These are phyloP conservation scores for Lolium perenne DNA, from an alignment of 176 grass and related monocot species.

Conservation along the genomic window DNA sequence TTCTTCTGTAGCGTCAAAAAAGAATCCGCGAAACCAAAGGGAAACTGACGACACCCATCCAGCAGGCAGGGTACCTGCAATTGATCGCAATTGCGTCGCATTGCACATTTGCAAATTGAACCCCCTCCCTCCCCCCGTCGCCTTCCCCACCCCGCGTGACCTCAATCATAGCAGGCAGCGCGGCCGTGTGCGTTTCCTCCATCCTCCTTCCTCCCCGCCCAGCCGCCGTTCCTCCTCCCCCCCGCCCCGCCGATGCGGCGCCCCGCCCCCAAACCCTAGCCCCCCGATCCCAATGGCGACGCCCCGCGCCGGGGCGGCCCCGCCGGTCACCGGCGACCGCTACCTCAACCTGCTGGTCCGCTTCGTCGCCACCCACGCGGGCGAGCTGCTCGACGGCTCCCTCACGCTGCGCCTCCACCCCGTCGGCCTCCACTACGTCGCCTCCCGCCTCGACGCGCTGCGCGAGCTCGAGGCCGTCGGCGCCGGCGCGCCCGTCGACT, in stretches of 20 bases:
- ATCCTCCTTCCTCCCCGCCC: background rate
- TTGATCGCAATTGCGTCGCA: no score
- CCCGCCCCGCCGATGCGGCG: constrained; percentile 37
- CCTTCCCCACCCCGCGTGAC: constrained; percentile 49
- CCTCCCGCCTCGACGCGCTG: constrained; percentile 90
- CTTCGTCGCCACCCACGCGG: constrained; percentile 66
- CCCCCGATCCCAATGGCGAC: constrained; percentile 45
- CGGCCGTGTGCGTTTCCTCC: constrained; percentile 49
- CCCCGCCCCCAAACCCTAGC: constrained; percentile 50
- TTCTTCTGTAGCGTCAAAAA: no score
- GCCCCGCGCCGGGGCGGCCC: constrained; percentile 38
- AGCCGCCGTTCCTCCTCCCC: constrained; percentile 23
- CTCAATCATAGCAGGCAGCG: constrained; percentile 50
- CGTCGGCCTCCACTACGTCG: constrained; percentile 89
- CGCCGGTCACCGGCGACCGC: constrained; percentile 76
- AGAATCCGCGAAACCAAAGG: no score
- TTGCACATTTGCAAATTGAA: constrained; percentile 16
- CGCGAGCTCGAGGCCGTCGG: constrained; percentile 89
- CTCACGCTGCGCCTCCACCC: constrained; percentile 91
- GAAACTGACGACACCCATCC: no score
- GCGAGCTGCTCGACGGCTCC: constrained; percentile 77
- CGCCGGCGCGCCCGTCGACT: constrained; percentile 90
- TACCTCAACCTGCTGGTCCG: constrained; percentile 84
- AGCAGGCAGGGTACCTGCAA: no score
- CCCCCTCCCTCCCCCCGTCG: background rate